Percentiles rank a stretch among this genome's conserved stretches.
Evolutionary conservation across 768 basidiomycete species (phyloP).

Genomic region (Psilocybe cyanescens): DNA sequence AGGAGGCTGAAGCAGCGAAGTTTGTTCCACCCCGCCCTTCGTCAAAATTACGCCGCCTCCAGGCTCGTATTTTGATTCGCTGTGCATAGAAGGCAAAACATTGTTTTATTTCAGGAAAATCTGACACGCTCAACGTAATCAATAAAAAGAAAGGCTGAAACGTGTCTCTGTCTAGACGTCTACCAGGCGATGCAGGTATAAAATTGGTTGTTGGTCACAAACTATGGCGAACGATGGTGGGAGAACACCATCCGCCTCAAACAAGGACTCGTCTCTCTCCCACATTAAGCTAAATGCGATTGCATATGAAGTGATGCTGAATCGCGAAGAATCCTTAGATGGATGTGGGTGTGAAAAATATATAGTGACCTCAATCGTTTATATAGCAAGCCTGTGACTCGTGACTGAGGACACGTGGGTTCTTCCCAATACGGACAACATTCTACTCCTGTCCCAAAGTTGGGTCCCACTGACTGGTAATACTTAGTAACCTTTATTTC

Average conservation of each 20-base stretch:
- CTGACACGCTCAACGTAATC: neutral
- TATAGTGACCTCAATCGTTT: neutral
- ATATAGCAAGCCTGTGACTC: constrained; percentile 3
- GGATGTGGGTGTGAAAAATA: constrained; percentile 26
- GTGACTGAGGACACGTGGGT: constrained; percentile 22
- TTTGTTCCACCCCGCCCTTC: constrained; percentile 23
- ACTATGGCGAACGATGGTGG: constrained; percentile 68
- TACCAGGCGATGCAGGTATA: neutral
- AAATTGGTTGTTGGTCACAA: constrained; percentile 32
- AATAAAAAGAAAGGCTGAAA: neutral
- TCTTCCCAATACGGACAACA: constrained; percentile 13
- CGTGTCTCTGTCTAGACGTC: neutral
- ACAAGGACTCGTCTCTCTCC: constrained; percentile 55
- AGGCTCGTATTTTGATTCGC: constrained; percentile 20
- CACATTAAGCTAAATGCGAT: constrained; percentile 22
- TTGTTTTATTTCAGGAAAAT: neutral
- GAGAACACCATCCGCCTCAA: constrained; percentile 68
- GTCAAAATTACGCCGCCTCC: neutral
- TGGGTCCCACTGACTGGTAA: constrained; percentile 2
- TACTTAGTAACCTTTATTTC: neutral
- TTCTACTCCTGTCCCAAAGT: neutral
- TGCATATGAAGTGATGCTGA: constrained; percentile 11
- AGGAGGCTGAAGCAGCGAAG: constrained; percentile 43
- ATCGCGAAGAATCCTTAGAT: constrained; percentile 14
- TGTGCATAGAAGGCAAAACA: neutral